Evolutionary conservation across 192 early-diverging fungal species (phyloP).

Genomic region (Linnemannia exigua): DNA sequence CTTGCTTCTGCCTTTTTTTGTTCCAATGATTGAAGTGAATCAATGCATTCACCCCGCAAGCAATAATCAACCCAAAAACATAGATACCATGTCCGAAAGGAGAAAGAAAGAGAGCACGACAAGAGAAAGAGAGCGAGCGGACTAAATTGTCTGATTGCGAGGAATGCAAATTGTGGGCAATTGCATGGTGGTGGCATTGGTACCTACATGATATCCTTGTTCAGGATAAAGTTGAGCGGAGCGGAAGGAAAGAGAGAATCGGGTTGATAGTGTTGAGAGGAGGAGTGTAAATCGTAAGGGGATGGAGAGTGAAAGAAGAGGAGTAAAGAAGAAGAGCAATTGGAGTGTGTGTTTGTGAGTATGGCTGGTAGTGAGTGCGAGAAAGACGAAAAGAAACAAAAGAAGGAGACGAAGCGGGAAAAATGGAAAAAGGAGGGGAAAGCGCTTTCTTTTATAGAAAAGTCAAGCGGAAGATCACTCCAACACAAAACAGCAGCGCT

Average conservation of each 20-base stretch:
- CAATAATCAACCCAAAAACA: too few species aligned
- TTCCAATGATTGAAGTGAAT: constrained; percentile 5
- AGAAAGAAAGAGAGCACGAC: neutral
- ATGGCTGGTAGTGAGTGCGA: neutral
- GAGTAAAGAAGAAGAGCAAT: neutral
- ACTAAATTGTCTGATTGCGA: neutral
- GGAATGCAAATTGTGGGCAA: neutral
- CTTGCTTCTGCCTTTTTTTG: neutral
- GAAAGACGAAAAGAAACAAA: too few species aligned
- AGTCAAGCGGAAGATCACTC: too few species aligned
- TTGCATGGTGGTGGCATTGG: neutral
- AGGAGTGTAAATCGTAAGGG: neutral
- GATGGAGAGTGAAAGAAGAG: neutral
- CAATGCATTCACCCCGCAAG: neutral
- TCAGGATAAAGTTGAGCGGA: constrained; percentile 6
- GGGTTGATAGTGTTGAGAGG: neutral
- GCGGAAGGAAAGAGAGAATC: neutral
- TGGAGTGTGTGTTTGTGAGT: neutral
- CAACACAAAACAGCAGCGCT: too few species aligned
- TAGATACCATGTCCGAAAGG: neutral
- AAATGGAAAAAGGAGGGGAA: neutral
- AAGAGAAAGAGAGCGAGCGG: neutral
- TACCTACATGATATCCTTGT: neutral
- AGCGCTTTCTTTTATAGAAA: neutral
- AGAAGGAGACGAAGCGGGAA: neutral